These are phyloP conservation scores for Crithidia expoeki DNA, from an alignment of 208 protist genomes.

Conservation along the genomic window DNA sequence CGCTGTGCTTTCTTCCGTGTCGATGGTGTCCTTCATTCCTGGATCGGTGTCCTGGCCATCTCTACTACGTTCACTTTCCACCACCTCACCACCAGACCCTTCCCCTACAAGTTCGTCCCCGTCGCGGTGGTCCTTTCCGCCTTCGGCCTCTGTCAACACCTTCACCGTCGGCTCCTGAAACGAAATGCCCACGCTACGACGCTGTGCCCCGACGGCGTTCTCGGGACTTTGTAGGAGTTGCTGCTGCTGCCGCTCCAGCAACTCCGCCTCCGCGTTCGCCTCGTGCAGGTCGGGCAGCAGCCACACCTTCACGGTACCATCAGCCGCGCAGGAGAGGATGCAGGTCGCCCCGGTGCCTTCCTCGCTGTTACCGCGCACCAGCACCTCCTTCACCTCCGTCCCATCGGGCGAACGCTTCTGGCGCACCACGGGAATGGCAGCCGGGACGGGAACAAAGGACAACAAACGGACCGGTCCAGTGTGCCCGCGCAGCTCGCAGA, in stretches of 20 bases:
- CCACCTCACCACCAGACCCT: not conserved
- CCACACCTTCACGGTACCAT: constrained; percentile 75
- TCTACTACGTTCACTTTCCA: not conserved
- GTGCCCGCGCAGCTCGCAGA: constrained; percentile 72
- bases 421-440: constrained; percentile 24
- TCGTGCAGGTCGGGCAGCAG: constrained; percentile 64
- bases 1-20: not conserved
- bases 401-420: constrained; percentile 9
- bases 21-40: not conserved
- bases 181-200: constrained; percentile 43
- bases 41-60: constrained; percentile 5
- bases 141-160: not conserved
- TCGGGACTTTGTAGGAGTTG: constrained; percentile 44
- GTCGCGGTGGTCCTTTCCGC: constrained; percentile 9
- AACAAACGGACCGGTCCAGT: constrained; percentile 60
- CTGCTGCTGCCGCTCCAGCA: constrained; percentile 40
- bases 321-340: constrained; percentile 63
- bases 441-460: constrained; percentile 32
- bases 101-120: not conserved
- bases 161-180: constrained; percentile 42
- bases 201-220: constrained; percentile 2
- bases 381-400: constrained; percentile 39
- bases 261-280: constrained; percentile 36
- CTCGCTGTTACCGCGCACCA: constrained; percentile 36
- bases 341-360: constrained; percentile 22